phyloP scores from a whole-genome alignment of 2,329 filamentous ascomycete species.

The Aspergillaceae sp. region DNA sequence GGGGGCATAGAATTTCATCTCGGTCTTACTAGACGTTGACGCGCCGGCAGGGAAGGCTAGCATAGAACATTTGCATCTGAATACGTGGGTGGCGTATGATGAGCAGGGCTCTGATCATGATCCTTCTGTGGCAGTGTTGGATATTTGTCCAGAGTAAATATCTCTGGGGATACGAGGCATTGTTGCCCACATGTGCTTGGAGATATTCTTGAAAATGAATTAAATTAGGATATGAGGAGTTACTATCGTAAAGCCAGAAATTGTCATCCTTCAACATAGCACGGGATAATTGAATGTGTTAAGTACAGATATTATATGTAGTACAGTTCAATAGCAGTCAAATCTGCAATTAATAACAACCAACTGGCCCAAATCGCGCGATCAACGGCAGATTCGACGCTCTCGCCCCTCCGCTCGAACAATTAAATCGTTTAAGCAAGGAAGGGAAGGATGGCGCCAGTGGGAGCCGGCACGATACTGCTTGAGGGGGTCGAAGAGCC shows the following conservation, averaged over 20 bases:
- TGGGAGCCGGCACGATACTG: not conserved
- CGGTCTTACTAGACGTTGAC: constrained; percentile 55
- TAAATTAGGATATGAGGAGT: not conserved
- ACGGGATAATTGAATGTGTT: no score
- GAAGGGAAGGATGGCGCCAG: not conserved
- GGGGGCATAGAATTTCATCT: constrained; percentile 42
- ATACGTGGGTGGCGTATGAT: constrained; percentile 54
- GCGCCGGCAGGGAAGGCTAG: constrained; percentile 37
- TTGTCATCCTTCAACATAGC: no score
- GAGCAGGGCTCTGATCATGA: constrained; percentile 60
- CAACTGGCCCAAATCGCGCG: not conserved
- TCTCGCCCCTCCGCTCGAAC: not conserved
- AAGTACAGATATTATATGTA: no score
- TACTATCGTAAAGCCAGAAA: no score
- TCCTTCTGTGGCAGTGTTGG: constrained; percentile 55
- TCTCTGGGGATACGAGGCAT: not conserved
- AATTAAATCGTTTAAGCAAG: not conserved
- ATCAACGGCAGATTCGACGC: not conserved
- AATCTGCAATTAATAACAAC: no score
- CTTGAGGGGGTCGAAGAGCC: not conserved
- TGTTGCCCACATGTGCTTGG: not conserved
- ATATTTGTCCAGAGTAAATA: constrained; percentile 42
- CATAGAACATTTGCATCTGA: constrained; percentile 59
- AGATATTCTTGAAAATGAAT: not conserved
- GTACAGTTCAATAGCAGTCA: not conserved